A percentile compares a stretch with the other conserved stretches of the same genome.
Conservation (phyloP, 345 rosid genomes). For the Citrus reticulata region DNA sequence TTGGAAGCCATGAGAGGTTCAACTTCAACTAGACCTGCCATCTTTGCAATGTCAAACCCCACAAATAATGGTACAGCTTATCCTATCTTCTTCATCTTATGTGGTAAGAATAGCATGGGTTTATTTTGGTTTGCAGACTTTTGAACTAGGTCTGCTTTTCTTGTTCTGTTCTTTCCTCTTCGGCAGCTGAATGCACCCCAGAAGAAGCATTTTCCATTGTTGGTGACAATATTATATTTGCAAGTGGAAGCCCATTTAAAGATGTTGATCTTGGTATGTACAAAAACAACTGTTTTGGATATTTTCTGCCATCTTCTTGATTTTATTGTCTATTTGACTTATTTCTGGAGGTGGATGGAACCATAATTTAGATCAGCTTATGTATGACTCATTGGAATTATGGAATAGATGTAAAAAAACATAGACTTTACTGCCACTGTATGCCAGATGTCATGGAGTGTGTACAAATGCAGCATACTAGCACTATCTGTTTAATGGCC, state of each 20-base stretch:
- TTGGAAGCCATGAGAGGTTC: conserved; percentile 93
- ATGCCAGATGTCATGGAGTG: not conserved
- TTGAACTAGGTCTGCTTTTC: not conserved
- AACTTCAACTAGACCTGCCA: conserved; percentile 93
- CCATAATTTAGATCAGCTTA: not conserved
- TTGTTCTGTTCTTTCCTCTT: not conserved
- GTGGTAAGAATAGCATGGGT: not conserved
- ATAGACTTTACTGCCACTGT: not conserved
- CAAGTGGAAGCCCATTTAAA: conserved; percentile 95
- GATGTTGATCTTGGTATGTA: conserved; percentile 83
- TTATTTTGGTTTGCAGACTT: not conserved
- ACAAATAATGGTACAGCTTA: conserved; percentile 69
- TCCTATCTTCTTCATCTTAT: not conserved
- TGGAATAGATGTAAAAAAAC: not conserved
- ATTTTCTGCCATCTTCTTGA: not conserved
- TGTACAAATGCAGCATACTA: not conserved
- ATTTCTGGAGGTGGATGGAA: not conserved
- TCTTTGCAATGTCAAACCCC: conserved; percentile 99
- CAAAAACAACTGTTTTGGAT: conserved; percentile 8
- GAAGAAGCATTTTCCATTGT: conserved; percentile 88
- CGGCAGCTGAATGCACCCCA: conserved; percentile 92
- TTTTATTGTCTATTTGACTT: conserved; percentile 1
- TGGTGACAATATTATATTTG: conserved; percentile 90
- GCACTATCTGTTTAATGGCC: not conserved
- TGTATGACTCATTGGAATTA: not conserved